A percentile compares a stretch with the other conserved stretches of the same genome.
phyloP scores from a whole-genome alignment of 371 early-diverging fungal genomes.

The Lichtheimia ornata region DNA sequence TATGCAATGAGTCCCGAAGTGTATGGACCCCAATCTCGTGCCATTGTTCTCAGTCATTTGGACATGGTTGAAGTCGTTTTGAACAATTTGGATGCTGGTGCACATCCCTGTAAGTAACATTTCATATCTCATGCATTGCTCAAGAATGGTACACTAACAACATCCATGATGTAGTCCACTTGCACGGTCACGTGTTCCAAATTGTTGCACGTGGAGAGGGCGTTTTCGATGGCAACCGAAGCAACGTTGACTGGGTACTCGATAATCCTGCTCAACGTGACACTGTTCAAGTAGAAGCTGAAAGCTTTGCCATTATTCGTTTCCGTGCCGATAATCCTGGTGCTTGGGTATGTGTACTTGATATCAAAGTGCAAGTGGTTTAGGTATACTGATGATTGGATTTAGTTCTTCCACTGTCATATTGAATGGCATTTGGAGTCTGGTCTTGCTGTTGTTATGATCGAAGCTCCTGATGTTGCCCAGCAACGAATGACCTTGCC shows the following conservation, averaged over 20 bases:
- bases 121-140: not conserved
- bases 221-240: slow-evolving; percentile 29
- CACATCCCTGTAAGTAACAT: slow-evolving; percentile 63
- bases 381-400: not conserved
- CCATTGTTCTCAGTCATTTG: slow-evolving; percentile 51
- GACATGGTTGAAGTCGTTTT: slow-evolving; percentile 51
- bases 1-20: slow-evolving; percentile 41
- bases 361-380: not conserved
- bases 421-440: slow-evolving; percentile 71
- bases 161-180: slow-evolving; percentile 49
- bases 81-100: slow-evolving; percentile 62
- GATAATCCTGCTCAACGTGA: slow-evolving; percentile 69
- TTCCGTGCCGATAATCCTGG: slow-evolving; percentile 80
- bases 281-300: slow-evolving; percentile 59
- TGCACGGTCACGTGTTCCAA: slow-evolving; percentile 84
- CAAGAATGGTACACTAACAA: not conserved
- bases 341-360: slow-evolving; percentile 48
- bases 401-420: slow-evolving; percentile 73
- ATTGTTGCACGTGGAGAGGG: slow-evolving; percentile 60
- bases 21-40: slow-evolving; percentile 63
- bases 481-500: slow-evolving; percentile 45
- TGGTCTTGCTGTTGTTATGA: slow-evolving; percentile 59
- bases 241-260: slow-evolving; percentile 20
- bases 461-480: slow-evolving; percentile 68
- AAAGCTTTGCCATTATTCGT: slow-evolving; percentile 64